A percentile compares a stretch with the other conserved stretches of the same genome.
Conservation (phyloP, 2,329 filamentous ascomycete species). For the Apiospora koreana region DNA sequence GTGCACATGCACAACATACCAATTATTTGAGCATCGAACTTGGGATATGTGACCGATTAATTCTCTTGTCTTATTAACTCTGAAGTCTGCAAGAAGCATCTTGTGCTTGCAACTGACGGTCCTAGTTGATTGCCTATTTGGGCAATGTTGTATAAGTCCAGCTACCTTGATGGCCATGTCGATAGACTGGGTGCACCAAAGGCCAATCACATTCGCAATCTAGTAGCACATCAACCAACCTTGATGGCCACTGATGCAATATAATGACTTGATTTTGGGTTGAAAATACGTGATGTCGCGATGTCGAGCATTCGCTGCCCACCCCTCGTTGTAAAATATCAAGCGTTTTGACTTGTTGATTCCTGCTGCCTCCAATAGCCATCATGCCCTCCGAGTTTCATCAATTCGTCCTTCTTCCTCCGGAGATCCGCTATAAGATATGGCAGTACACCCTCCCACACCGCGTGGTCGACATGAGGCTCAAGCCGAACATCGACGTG, state of each 20-base stretch:
- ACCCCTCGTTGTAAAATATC: neutral
- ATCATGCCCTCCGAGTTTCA: neutral
- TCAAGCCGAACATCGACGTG: constrained; percentile 11
- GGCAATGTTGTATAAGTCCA: neutral
- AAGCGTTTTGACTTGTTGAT: neutral
- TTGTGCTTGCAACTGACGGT: neutral
- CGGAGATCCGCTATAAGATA: constrained; percentile 12
- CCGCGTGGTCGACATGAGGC: constrained; percentile 5
- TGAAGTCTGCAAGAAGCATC: neutral
- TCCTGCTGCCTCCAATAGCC: no score
- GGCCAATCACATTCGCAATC: neutral
- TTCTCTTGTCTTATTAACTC: neutral
- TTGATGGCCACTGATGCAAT: neutral
- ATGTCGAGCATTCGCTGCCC: neutral
- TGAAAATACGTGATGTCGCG: neutral
- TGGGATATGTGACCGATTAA: no score
- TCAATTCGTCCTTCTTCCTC: constrained; percentile 5
- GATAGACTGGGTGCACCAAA: neutral
- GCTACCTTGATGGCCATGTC: neutral
- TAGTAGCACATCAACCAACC: neutral
- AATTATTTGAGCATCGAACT: no score
- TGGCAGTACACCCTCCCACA: constrained; percentile 9
- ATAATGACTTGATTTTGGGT: neutral
- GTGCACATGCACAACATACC: neutral
- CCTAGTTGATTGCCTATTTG: neutral